Evolutionary conservation across 352 stramenopile genomes (phyloP), one percentile per base, ranked within the genome.

Genomic region (Pilasporangium apinafurcum): DNA sequence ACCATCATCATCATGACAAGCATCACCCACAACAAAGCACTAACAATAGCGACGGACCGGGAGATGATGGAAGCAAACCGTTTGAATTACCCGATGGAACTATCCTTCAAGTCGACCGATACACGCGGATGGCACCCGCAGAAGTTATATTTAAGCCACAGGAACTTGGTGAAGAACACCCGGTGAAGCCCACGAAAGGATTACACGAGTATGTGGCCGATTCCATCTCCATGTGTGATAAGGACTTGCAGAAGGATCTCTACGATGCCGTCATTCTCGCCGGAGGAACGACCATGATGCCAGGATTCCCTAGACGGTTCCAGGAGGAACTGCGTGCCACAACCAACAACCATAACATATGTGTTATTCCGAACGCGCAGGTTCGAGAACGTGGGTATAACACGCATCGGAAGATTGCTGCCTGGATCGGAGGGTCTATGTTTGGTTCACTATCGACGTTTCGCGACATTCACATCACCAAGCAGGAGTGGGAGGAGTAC

Each of bases 141-240:
- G 85, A 95, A 46, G 59, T 91, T 18, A 59, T 97, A 25, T 96
- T 95, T 54, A 68, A 84, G 18, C 82, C 86, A 1, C 72, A 80
- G 9, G 65, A 98, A 32, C 68, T 96, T 18, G 86, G 97, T 35
- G 91, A 98, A 41, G 97, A 98, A 59, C 96, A 96, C 52, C 80
- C 87, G 4, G 37, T 60, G 25, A 60, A 64, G 4, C 63, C 68
- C 0, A 62, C 50, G 1, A 85, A 82, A 44, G 68, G 69, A 57
- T 83, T 86, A 56, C 98, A 86, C 79, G 96, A 82, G 72, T 65
- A 72, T 28, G 73, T 67, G 3, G 65, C 62, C 13, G 67, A 88
- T n/a, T 72, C 84, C 41, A 95, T 98, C 37, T 55, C 47, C 32
- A 90, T 91, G 78, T 94, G 82, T 26, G 80, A 94, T 56, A 85